A percentile compares a stretch with the other conserved stretches of the same genome.
phyloP scores from a whole-genome alignment of 305 asterid species.

The Salvia sclarea region DNA sequence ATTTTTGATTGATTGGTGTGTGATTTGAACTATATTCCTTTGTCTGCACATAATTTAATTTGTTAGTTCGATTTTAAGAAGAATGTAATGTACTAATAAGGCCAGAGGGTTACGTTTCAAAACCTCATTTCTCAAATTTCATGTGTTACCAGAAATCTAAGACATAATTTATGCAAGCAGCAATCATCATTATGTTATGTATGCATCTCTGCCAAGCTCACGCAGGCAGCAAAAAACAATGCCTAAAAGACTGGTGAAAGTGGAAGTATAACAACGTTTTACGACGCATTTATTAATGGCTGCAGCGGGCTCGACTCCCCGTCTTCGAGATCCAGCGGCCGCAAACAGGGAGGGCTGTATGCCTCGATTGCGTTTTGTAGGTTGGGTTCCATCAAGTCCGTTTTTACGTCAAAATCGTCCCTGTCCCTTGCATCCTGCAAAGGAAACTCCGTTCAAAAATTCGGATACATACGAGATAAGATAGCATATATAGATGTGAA shows the following conservation, averaged over 20 bases:
- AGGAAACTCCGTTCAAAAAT: not conserved
- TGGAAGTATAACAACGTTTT: not conserved
- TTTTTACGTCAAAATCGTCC: slow-evolving; percentile 70
- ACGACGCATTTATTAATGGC: slow-evolving; percentile 45
- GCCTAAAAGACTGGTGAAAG: not conserved
- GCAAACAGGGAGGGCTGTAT: slow-evolving; percentile 79
- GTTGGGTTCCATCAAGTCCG: slow-evolving; percentile 54
- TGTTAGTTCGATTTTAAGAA: not conserved
- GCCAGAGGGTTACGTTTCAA: not conserved
- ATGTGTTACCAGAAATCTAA: not conserved
- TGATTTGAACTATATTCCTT: slow-evolving; percentile 12
- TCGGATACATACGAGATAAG: not conserved
- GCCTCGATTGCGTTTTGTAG: slow-evolving; percentile 61
- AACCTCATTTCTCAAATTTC: not conserved
- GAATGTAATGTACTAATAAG: not conserved
- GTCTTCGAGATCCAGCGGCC: slow-evolving; percentile 53
- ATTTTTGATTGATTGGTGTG: slow-evolving; percentile 25
- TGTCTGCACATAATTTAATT: not conserved
- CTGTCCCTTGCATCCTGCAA: slow-evolving; percentile 80
- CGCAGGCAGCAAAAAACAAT: not conserved
- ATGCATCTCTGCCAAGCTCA: not conserved
- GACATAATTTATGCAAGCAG: not conserved
- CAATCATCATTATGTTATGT: not conserved
- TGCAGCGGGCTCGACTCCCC: slow-evolving; percentile 48
- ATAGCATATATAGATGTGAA: not conserved